Percentiles rank a stretch among this genome's conserved stretches.
phyloP scores from a whole-genome alignment of 1,139 yeast genomes.

The Starmera stellimalicola region DNA sequence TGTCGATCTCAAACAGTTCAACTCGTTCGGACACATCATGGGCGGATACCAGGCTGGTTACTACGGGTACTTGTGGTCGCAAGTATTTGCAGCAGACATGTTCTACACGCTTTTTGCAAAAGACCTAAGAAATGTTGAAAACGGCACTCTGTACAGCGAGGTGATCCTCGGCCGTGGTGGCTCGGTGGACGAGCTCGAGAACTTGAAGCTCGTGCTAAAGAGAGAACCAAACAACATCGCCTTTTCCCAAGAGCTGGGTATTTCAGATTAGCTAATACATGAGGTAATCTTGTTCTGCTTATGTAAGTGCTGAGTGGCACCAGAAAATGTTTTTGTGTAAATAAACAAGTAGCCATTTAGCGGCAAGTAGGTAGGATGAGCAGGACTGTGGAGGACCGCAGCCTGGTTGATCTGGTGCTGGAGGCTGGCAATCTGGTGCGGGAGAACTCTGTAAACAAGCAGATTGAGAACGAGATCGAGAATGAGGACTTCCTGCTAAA shows the following conservation, averaged over 20 bases:
- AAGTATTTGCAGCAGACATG: slow-evolving; percentile 79
- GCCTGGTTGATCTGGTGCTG: no score
- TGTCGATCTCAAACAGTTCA: slow-evolving; percentile 51
- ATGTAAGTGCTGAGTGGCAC: no score
- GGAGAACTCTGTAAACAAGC: no score
- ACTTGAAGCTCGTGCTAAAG: slow-evolving; percentile 58
- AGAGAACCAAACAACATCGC: slow-evolving; percentile 68
- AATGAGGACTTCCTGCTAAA: not conserved
- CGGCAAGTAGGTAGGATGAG: no score
- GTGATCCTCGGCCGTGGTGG: slow-evolving; percentile 66
- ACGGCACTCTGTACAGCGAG: slow-evolving; percentile 63
- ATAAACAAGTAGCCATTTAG: no score
- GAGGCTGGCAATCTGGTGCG: no score
- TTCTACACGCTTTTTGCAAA: slow-evolving; percentile 61
- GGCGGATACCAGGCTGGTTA: slow-evolving; percentile 84
- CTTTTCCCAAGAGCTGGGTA: slow-evolving; percentile 55
- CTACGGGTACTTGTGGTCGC: slow-evolving; percentile 80
- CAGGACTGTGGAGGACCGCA: no score
- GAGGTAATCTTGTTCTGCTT: no score
- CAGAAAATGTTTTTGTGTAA: no score
- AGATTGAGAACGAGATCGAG: no score
- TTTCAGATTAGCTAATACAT: not conserved
- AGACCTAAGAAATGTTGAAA: slow-evolving; percentile 54
- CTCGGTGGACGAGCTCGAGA: slow-evolving; percentile 56
- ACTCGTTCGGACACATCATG: slow-evolving; percentile 68